phyloP scores from a whole-genome alignment of 768 basidiomycete genomes.

The Lyophyllum semitale region DNA sequence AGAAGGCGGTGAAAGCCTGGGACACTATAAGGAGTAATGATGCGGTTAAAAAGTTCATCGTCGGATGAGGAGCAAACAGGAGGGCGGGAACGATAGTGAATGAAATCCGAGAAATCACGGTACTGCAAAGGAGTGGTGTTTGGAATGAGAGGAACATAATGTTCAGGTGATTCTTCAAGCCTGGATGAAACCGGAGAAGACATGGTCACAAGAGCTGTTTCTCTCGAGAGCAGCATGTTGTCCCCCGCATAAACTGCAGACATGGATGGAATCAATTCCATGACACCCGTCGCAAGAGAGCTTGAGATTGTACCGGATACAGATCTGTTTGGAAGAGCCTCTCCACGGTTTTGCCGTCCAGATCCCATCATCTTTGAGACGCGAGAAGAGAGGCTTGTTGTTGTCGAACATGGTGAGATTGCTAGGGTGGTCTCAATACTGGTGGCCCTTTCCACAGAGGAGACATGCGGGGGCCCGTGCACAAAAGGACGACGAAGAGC shows the following conservation, averaged over 20 bases:
- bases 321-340: conserved; percentile 1
- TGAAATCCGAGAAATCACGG: not conserved
- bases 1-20: conserved; percentile 12
- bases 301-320: conserved; percentile 15
- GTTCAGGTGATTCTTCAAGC: not conserved
- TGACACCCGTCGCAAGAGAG: not conserved
- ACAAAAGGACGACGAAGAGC: not conserved
- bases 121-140: conserved; percentile 3
- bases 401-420: conserved; percentile 3
- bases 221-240: conserved; percentile 15
- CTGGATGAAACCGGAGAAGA: conserved; percentile 4
- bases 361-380: not conserved
- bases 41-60: not conserved
- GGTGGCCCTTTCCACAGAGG: conserved; percentile 9
- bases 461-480: conserved; percentile 9
- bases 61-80: not conserved
- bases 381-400: conserved; percentile 3
- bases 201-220: conserved; percentile 1
- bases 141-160: not conserved
- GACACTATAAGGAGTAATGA: conserved; percentile 18
- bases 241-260: conserved; percentile 21
- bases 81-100: not conserved
- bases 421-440: not conserved
- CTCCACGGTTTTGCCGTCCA: not conserved
- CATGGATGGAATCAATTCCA: conserved; percentile 7